Evolutionary conservation across 352 stramenopile species (phyloP).

Genomic region (Chrysophaeum taylorii): DNA sequence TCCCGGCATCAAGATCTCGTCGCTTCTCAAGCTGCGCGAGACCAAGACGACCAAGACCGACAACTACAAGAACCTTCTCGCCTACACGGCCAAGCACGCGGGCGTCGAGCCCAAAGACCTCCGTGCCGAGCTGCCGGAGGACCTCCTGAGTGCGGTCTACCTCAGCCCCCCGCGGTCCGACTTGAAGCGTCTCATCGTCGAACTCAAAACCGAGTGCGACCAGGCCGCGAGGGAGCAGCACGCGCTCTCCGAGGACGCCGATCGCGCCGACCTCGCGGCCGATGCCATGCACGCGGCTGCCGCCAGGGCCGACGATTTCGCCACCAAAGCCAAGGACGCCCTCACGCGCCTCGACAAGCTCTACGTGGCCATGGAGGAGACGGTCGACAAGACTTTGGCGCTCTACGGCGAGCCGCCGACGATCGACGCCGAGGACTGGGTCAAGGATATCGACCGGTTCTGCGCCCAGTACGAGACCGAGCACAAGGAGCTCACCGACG

Average conservation of each 20-base stretch:
- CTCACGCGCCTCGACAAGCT: neutral
- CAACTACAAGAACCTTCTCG: neutral
- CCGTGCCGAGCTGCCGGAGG: neutral
- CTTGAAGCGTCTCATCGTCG: neutral
- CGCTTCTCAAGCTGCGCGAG: neutral
- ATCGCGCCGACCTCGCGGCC: no score
- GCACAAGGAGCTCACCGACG: neutral
- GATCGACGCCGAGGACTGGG: neutral
- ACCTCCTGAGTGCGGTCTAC: no score
- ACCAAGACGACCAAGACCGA: neutral
- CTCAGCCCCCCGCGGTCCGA: no score
- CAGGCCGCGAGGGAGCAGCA: neutral
- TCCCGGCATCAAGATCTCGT: neutral
- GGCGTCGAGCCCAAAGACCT: neutral
- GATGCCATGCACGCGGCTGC: no score
- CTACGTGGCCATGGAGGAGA: neutral
- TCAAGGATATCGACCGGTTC: neutral
- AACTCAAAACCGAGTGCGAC: neutral
- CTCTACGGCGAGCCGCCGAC: neutral
- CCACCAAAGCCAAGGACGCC: neutral
- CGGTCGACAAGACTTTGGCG: neutral
- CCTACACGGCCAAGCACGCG: neutral
- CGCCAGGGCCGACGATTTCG: neutral
- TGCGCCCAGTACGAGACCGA: neutral
- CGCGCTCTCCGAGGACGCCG: neutral